Percentiles rank a stretch among this genome's conserved stretches.
These are phyloP conservation scores for Favolaschia claudopus DNA, from an alignment of 768 basidiomycete genomes.

Conservation along the genomic window DNA sequence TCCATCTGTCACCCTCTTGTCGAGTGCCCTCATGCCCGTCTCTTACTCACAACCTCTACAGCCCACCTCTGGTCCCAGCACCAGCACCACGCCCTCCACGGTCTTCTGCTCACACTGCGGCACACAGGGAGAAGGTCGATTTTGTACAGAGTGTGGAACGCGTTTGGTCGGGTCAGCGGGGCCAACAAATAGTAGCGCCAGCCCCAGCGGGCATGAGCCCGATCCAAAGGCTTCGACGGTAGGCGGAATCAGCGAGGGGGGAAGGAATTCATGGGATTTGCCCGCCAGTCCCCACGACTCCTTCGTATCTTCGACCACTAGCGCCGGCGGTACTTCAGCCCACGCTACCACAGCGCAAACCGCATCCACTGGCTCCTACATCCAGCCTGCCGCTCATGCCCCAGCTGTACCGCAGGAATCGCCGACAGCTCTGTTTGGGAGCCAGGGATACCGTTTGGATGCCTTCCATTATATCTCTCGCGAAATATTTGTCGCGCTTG, in stretches of 20 bases:
- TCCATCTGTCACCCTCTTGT: neutral
- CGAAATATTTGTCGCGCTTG: constrained; percentile 21
- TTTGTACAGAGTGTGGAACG: constrained; percentile 22
- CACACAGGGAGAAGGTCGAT: constrained; percentile 23
- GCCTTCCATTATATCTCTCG: constrained; percentile 20
- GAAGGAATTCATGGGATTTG: neutral
- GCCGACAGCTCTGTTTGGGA: constrained; percentile 23
- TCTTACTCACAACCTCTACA: neutral
- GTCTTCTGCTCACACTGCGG: constrained; percentile 25
- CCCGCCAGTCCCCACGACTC: neutral
- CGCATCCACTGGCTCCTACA: neutral
- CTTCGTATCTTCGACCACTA: neutral
- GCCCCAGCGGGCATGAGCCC: neutral
- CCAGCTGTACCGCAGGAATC: constrained; percentile 16
- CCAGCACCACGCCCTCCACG: no score
- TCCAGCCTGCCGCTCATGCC: neutral
- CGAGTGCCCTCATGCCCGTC: neutral
- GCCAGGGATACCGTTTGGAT: constrained; percentile 16
- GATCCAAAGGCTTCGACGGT: neutral
- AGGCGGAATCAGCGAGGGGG: neutral
- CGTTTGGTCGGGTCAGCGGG: neutral
- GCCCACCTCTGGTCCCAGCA: neutral
- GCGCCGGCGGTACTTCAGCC: constrained; percentile 5
- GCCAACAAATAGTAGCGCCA: neutral
- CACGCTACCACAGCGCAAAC: neutral